Percentiles rank a stretch among this genome's conserved stretches.
phyloP scores from a whole-genome alignment of 192 early-diverging fungal genomes.

The Coemansia sp. region DNA sequence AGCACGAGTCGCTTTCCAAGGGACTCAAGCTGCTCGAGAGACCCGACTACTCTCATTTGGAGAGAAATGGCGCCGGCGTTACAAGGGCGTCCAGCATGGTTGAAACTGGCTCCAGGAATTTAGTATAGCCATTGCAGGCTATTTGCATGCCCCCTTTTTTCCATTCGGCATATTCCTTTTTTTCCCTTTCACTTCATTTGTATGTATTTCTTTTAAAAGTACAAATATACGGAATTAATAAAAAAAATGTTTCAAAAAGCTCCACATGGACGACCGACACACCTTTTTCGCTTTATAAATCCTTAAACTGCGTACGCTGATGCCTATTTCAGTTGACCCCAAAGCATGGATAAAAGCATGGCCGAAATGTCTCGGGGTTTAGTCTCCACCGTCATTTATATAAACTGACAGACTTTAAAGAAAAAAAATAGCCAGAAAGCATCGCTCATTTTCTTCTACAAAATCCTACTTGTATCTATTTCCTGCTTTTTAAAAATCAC shows the following conservation, averaged over 20 bases:
- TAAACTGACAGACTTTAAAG: neutral
- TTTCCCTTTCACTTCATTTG: no score
- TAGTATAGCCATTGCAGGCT: neutral
- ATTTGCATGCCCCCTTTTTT: no score
- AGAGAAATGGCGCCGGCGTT: neutral
- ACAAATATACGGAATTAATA: no score
- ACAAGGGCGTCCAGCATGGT: neutral
- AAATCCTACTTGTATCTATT: no score
- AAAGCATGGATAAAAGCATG: neutral
- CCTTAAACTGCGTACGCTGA: no score
- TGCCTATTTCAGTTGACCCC: neutral
- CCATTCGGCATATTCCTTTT: no score
- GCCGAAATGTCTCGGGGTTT: neutral
- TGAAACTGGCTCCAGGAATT: neutral
- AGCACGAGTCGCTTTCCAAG: slow-evolving; percentile 13
- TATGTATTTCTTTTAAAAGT: no score
- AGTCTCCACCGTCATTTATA: neutral
- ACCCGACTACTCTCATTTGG: slow-evolving; percentile 26
- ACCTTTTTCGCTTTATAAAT: no score
- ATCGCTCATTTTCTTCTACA: no score
- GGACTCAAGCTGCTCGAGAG: slow-evolving; percentile 19
- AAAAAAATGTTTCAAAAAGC: no score
- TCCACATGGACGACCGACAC: no score
- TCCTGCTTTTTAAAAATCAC: no score
- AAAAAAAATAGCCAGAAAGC: neutral